phyloP scores from a whole-genome alignment of 1,284 basidiomycete genomes.

The Moesziomyces antarcticus region DNA sequence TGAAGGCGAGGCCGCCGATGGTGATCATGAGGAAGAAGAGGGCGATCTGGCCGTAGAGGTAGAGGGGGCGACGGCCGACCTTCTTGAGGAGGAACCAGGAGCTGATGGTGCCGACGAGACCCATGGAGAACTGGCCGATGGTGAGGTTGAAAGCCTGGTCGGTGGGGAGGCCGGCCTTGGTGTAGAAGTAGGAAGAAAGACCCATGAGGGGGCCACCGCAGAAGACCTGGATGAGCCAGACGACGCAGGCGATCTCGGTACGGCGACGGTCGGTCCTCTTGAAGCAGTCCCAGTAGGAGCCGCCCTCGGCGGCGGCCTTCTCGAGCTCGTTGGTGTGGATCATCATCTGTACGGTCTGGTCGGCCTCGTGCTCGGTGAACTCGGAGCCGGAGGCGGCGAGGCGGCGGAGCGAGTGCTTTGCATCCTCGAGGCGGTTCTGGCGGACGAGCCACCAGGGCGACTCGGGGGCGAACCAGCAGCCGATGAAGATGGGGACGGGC shows the following conservation, averaged over 20 bases:
- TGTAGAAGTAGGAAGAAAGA: slow-evolving; percentile 68
- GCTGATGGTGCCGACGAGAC: slow-evolving; percentile 68
- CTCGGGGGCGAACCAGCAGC: slow-evolving; percentile 65
- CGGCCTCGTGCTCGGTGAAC: slow-evolving; percentile 67
- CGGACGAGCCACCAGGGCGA: slow-evolving; percentile 71
- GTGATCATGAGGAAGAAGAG: slow-evolving; percentile 69
- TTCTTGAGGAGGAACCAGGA: slow-evolving; percentile 69
- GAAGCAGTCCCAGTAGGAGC: slow-evolving; percentile 70
- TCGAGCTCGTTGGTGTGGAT: slow-evolving; percentile 70
- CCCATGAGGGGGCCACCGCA: slow-evolving; percentile 66
- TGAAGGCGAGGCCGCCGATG: slow-evolving; percentile 70
- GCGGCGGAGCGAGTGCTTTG: slow-evolving; percentile 68
- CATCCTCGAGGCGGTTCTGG: slow-evolving; percentile 70
- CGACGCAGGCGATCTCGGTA: slow-evolving; percentile 69
- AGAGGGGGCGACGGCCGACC: slow-evolving; percentile 70
- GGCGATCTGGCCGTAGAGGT: slow-evolving; percentile 70
- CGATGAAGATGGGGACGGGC: slow-evolving; percentile 65
- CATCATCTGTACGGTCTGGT: slow-evolving; percentile 70
- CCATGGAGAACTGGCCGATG: slow-evolving; percentile 68
- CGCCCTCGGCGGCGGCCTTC: slow-evolving; percentile 65
- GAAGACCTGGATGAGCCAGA: slow-evolving; percentile 67
- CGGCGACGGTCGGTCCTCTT: slow-evolving; percentile 69
- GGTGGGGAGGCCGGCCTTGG: slow-evolving; percentile 69
- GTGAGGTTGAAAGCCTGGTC: slow-evolving; percentile 68
- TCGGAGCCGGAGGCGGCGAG: slow-evolving; percentile 65